Evolutionary conservation across 2,329 filamentous ascomycete species (phyloP).

Genomic region (Colletotrichum viniferum): DNA sequence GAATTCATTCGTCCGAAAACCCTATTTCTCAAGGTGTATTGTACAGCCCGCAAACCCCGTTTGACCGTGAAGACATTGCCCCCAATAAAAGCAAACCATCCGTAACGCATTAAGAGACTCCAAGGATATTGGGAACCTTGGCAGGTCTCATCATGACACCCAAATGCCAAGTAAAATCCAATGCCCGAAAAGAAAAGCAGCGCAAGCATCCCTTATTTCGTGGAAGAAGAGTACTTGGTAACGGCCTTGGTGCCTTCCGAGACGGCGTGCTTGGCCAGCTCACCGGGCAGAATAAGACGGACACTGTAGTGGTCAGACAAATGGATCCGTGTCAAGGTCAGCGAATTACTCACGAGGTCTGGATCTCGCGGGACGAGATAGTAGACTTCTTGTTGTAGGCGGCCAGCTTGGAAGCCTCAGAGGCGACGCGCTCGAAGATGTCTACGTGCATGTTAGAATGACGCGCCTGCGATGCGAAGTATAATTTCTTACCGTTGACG

Average conservation of each 20-base stretch:
- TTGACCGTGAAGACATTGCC: slow-evolving; percentile 74
- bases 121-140: slow-evolving; percentile 47
- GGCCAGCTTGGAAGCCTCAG: slow-evolving; percentile 97
- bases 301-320: slow-evolving; percentile 68
- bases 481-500: slow-evolving; percentile 76
- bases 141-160: slow-evolving; percentile 63
- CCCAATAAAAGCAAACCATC: slow-evolving; percentile 70
- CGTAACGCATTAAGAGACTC: slow-evolving; percentile 76
- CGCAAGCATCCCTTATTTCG: slow-evolving; percentile 77
- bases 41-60: slow-evolving; percentile 74
- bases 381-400: slow-evolving; percentile 99
- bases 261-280: slow-evolving; percentile 99
- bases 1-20: slow-evolving; percentile 65
- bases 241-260: slow-evolving; percentile 99
- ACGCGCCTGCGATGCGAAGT: neutral
- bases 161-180: slow-evolving; percentile 60
- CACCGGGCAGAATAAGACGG: slow-evolving; percentile 95
- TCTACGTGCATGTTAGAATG: slow-evolving; percentile 57
- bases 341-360: slow-evolving; percentile 75
- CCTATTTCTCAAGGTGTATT: slow-evolving; percentile 70
- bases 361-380: slow-evolving; percentile 98
- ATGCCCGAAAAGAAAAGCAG: slow-evolving; percentile 66
- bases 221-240: slow-evolving; percentile 99
- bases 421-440: slow-evolving; percentile 99
- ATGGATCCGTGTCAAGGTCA: neutral